Conservation (phyloP, 345 rosid species). For the Durio zibethinus region DNA sequence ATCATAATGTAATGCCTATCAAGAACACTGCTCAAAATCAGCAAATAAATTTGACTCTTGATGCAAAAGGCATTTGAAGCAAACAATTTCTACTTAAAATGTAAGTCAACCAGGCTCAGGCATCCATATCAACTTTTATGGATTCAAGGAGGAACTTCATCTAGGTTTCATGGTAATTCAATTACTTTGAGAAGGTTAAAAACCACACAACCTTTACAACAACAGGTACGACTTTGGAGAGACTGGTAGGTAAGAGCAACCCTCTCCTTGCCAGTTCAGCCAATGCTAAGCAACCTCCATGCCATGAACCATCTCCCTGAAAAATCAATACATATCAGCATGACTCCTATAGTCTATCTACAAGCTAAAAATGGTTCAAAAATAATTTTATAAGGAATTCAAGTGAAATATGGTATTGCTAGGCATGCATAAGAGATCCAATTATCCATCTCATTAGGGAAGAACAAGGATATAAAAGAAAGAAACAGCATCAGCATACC, state of each 20-base stretch:
- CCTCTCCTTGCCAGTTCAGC: slow-evolving; percentile 97
- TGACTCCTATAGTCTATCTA: slow-evolving; percentile 11
- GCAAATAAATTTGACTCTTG: neutral
- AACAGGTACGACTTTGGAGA: slow-evolving; percentile 79
- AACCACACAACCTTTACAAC: slow-evolving; percentile 64
- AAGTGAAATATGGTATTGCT: neutral
- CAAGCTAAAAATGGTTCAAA: slow-evolving; percentile 3
- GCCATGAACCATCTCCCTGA: slow-evolving; percentile 99
- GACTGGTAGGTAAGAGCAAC: slow-evolving; percentile 82
- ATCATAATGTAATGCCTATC: slow-evolving; percentile 94
- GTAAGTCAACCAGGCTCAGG: neutral
- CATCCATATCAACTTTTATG: neutral
- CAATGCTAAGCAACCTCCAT: slow-evolving; percentile 95
- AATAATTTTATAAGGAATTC: neutral
- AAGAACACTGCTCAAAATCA: slow-evolving; percentile 23
- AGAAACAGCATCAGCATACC: slow-evolving; percentile 39
- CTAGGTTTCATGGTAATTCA: neutral
- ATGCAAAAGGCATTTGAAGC: neutral
- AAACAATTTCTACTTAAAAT: neutral
- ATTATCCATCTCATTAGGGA: neutral
- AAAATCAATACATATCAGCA: slow-evolving; percentile 28
- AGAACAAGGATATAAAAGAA: slow-evolving; percentile 9
- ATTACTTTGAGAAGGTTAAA: slow-evolving; percentile 1
- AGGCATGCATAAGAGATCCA: slow-evolving; percentile 7
- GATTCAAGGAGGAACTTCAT: neutral